Base-by-base conservation (phyloP, 306 rosid genomes). In the Prunus fruticosa region DNA sequence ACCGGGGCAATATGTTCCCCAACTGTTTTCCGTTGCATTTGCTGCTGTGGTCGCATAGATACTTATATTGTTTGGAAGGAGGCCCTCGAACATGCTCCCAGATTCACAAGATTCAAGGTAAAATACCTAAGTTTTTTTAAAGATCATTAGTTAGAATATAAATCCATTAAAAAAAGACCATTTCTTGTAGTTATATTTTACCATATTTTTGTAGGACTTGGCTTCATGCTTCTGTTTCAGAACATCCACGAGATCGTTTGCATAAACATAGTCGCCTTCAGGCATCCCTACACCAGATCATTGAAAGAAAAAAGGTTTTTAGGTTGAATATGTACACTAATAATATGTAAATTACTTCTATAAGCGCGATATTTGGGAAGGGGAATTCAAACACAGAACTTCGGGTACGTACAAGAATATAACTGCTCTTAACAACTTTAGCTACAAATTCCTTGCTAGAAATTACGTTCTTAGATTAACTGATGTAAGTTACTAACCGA, bases 21-120 rank as follows among this genome's bases (percentile, higher is more conserved):
- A 91, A 61, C 98, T 93, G 41, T 3, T 14, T 72, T 93, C 95
- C 0, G 0, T 0, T 74, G 87, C 72, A 82, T 88, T 88, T 41
- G 98, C 38, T 25, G 96, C 88, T 2, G 98, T 91, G 11, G 88
- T 86, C 47, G 81, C 93, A 46, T 88, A 93, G 25, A 91, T 83
- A 27, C 43, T 75, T 23, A 88, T 50, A 62, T 91, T 56, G 18
- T 75, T 34, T 3, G 95, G 87, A 54, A 91, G 93, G 34, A 89
- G 58, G 15, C 97, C 95, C 10, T 85, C 89, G 61, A 93, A 93
- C 45, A 93, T 84, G 56, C 97, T 91, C 73, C 97, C 98, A 8
- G 90, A 16, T 19, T 91, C 93, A 53, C 98, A 93, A 7, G 98
- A 91, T 82, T 93, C 98, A 22, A 91, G 0, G 74, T 93, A 93